Base-by-base conservation (phyloP, 192 early-diverging fungal species). In the Coemansia sp. region DNA sequence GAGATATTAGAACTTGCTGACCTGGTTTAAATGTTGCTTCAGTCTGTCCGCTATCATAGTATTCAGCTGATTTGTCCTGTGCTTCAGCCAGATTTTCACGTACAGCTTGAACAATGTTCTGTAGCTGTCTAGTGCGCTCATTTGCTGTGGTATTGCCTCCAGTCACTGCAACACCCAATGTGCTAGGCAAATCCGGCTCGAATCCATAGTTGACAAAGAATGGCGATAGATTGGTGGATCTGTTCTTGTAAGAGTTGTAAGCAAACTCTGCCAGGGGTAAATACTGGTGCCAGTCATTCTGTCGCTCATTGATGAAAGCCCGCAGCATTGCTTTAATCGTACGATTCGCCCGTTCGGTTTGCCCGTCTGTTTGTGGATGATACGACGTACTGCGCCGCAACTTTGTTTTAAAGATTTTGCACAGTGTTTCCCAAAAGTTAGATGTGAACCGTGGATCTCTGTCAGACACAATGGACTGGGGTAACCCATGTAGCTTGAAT, bases 241-340 rank as follows among this genome's bases (percentile, higher is more conserved):
- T 5, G 32, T 56, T 27, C 25, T 17, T n/a, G 3, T 27, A 14
- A 23, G 29, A 35, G 57, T 87, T 89, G 72, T 85, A 87, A 0
- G 75, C 70, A 38, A 85, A 82, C 35, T 85, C 80, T 1, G 73
- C 80, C 0, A 70, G 10, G 4, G 72, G 76, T 2, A 89, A 55
- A 23, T 80, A 55, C 0, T 25, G 19, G 10, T 39, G 24, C 85
- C 87, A 87, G 67, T 87, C 45, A 10, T 47, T 32, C 55, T 84
- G 80, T 2, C 60, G 43, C 24, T 73, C 67, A 56, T 72, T 65
- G 6, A 70, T 58, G n/a, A 54, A 84, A 3, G 52, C 56, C 0
- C 83, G 29, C 8, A 55, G 53, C 12, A 69, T 59, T 5, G 70
- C 64, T 53, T 86, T 71, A 0, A 84, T 23, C 4, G 54, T 74